These are phyloP conservation scores for Euryodendron excelsum DNA, from an alignment of 148 eudicot species.

Conservation along the genomic window DNA sequence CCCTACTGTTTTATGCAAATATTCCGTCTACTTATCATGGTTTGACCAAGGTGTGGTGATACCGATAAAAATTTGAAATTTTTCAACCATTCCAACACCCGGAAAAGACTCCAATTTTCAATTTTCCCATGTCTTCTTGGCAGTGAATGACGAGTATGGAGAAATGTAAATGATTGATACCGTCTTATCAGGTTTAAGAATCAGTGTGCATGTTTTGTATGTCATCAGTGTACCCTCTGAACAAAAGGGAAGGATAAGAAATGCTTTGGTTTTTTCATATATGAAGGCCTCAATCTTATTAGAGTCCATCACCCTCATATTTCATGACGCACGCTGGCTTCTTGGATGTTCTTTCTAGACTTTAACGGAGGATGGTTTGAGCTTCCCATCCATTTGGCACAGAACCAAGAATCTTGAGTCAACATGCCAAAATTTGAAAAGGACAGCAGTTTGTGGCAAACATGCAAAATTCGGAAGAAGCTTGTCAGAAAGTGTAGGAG, in stretches of 20 bases:
- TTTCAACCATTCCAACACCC: neutral
- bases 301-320: neutral
- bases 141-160: neutral
- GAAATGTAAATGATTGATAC: neutral
- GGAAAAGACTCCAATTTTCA: neutral
- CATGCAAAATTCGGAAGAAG: neutral
- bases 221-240: neutral
- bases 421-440: neutral
- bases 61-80: neutral
- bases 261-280: neutral
- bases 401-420: neutral
- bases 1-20: neutral
- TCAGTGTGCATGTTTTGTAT: neutral
- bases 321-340: neutral
- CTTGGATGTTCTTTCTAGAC: neutral
- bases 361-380: neutral
- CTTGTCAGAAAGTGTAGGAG: neutral
- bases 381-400: neutral
- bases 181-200: slow-evolving; percentile 1
- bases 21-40: too few species aligned
- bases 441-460: neutral
- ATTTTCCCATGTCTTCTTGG: neutral
- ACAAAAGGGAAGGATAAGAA: neutral
- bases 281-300: neutral
- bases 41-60: too few species aligned